Evolutionary conservation across 352 stramenopile genomes (phyloP).

Genomic region (Phytophthora melonis): DNA sequence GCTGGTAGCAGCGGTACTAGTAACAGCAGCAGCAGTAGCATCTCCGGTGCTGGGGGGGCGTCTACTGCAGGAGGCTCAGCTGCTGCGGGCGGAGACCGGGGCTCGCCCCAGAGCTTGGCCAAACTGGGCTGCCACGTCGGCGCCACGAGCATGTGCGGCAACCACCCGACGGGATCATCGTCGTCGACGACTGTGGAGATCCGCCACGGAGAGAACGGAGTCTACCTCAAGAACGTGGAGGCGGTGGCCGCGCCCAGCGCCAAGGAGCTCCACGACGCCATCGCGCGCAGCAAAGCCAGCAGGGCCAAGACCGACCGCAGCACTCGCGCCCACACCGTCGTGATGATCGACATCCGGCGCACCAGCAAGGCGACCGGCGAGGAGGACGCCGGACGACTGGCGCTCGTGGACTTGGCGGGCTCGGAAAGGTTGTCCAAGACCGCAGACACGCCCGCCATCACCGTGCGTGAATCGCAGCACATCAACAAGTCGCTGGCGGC

Average conservation of each 20-base stretch:
- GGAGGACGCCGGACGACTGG: conserved; percentile 47
- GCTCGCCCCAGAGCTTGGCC: conserved; percentile 37
- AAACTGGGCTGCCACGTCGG: conserved; percentile 59
- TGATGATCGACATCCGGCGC: conserved; percentile 66
- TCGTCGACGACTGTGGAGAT: conserved; percentile 60
- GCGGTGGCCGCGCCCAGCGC: conserved; percentile 41
- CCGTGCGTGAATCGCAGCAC: conserved; percentile 74
- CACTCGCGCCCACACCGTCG: conserved; percentile 67
- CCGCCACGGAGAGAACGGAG: conserved; percentile 70
- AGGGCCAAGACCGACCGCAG: conserved; percentile 54
- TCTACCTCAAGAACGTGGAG: conserved; percentile 79
- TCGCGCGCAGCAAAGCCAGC: conserved; percentile 53
- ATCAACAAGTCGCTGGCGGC: conserved; percentile 88
- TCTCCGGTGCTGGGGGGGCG: neutral
- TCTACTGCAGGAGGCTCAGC: no score
- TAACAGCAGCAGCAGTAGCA: neutral
- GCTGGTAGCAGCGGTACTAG: no score
- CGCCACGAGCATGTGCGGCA: conserved; percentile 46
- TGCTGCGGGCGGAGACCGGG: neutral
- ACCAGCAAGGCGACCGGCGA: conserved; percentile 57
- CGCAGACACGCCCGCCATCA: conserved; percentile 40
- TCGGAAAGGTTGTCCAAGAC: conserved; percentile 76
- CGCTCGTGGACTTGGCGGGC: conserved; percentile 81
- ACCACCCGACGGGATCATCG: conserved; percentile 10
- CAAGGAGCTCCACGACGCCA: conserved; percentile 47